A percentile compares a stretch with the other conserved stretches of the same genome.
Conservation (phyloP, 257 asterid species). For the Solanum habrochaites region DNA sequence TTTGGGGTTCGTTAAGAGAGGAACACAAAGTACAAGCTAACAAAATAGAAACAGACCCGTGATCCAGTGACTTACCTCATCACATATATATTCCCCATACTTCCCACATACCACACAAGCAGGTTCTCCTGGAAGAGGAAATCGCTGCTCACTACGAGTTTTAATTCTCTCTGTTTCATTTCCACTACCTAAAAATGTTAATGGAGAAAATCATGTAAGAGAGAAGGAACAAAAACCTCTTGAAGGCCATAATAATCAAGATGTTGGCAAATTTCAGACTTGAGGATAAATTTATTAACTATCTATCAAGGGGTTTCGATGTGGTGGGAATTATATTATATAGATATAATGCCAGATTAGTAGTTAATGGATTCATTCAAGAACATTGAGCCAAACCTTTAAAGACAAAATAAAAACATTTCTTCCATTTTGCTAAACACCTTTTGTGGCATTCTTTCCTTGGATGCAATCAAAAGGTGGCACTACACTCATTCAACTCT, state of each 20-base stretch:
- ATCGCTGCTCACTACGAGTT: slow-evolving; percentile 55
- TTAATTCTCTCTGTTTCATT: slow-evolving; percentile 37
- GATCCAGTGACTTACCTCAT: slow-evolving; percentile 41
- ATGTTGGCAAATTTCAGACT: not conserved
- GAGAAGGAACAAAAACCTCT: not conserved
- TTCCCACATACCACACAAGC: slow-evolving; percentile 68
- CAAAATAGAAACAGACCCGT: not conserved
- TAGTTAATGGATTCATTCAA: not conserved
- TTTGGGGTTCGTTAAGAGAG: not conserved
- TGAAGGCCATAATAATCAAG: not conserved
- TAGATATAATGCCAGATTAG: not conserved
- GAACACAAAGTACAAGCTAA: not conserved
- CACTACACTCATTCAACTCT: not conserved
- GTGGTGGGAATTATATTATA: not conserved
- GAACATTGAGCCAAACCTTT: not conserved
- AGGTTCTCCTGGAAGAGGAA: slow-evolving; percentile 77
- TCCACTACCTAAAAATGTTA: slow-evolving; percentile 22
- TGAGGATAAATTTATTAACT: not conserved
- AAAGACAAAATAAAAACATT: not conserved
- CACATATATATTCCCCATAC: slow-evolving; percentile 83
- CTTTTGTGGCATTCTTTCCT: not conserved
- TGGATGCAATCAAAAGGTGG: not conserved
- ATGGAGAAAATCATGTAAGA: slow-evolving; percentile 1
- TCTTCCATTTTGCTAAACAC: not conserved
- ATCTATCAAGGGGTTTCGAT: not conserved